Evolutionary conservation across 2,329 filamentous ascomycete species (phyloP), one percentile per base, ranked within the genome.

Genomic region (Rhynchosporium secalis): DNA sequence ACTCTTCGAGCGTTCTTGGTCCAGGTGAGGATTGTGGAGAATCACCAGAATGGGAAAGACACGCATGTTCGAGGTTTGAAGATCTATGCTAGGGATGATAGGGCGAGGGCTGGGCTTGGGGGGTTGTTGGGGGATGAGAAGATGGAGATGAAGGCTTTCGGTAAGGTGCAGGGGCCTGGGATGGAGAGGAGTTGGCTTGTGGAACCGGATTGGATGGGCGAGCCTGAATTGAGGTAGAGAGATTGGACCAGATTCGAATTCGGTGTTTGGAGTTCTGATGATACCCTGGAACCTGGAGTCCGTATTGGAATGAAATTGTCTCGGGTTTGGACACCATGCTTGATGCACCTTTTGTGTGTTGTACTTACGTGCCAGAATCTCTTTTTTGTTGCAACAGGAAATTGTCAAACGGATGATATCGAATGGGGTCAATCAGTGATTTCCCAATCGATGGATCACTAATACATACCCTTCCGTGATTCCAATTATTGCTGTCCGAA

Each of bases 31-130:
- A 88, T 99, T 55, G 84, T 94, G 57, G 95, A 98, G 78, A 99
- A 99, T 73, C 95, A 99, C 75, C 95, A 99, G 77, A 99, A 99
- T 75, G 95, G 95, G 67, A 99, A 99, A 75, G 95, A 99, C 75
- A 99, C 95, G n/a, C 95, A 99, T 79, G 83, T 99, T 29, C 84
- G 95, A 15, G 94, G 92, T 1, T 84, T 99, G 75, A 96, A 96
- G 78, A 89, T 98, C 9, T 99, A 86, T 68, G 84, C 84, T 15
- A 65, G 62, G 26, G 72, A 74, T 56, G 73, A 75, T 40, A 65
- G 68, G 43, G 65, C 63, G 7, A 65, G 64, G 45, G 66, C 65
- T 20, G 64, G 62, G n/a, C 38, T 69, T 43, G 63, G 57, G 4
- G 47, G 56, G 43, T 29, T 69, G 38, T 9, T 64, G 1, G 48